Evolutionary conservation across 73 alveolate genomes (phyloP).

Genomic region (Paraurostyla sp.): DNA sequence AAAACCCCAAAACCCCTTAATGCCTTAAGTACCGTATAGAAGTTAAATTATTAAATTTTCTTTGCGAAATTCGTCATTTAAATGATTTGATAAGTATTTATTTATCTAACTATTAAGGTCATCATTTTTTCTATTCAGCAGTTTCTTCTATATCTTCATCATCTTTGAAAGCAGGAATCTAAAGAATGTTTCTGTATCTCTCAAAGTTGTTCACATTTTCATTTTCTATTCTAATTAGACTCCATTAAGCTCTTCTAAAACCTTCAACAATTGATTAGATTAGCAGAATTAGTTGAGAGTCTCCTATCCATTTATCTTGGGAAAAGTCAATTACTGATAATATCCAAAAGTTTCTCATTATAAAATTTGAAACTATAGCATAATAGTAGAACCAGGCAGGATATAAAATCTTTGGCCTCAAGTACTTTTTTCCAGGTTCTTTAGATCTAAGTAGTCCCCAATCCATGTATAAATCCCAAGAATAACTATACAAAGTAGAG

Average conservation of each 20-base stretch:
- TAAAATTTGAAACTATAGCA: conserved; percentile 79
- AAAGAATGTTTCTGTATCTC: conserved; percentile 60
- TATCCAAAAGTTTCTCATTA: conserved; percentile 87
- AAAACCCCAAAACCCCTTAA: too few relatives aligned
- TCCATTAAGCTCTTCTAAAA: conserved; percentile 59
- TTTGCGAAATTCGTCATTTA: too few relatives aligned
- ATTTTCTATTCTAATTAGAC: conserved; percentile 71
- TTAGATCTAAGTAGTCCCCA: conserved; percentile 87
- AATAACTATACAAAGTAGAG: conserved; percentile 68
- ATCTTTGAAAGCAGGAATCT: conserved; percentile 39
- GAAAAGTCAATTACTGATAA: background rate
- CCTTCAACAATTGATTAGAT: background rate
- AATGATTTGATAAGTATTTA: background rate
- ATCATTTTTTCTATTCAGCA: background rate
- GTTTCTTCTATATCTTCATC: background rate
- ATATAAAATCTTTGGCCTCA: conserved; percentile 81
- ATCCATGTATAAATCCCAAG: conserved; percentile 91
- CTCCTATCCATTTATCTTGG: background rate
- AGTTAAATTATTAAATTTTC: too few relatives aligned
- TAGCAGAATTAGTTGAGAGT: background rate
- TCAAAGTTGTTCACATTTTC: conserved; percentile 67
- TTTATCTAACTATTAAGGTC: background rate
- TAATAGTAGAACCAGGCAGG: conserved; percentile 87
- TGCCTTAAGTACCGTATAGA: too few relatives aligned
- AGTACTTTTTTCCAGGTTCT: conserved; percentile 64